These are phyloP conservation scores for Salinomyces thailandicus DNA, from an alignment of 2,329 filamentous ascomycete species.

Conservation along the genomic window DNA sequence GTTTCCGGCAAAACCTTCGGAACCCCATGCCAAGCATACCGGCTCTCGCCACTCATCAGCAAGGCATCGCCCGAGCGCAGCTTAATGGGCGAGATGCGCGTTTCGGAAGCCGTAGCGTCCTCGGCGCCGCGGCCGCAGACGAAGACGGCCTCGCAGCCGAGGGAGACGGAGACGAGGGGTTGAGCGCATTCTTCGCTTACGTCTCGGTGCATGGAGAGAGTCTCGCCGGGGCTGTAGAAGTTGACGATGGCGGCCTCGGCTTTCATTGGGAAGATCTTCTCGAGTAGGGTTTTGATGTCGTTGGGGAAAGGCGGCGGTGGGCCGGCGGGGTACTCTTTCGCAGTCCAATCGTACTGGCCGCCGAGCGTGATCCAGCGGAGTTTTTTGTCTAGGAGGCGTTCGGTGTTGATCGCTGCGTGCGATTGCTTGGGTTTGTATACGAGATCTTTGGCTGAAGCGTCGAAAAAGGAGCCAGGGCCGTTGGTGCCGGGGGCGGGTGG, in stretches of 20 bases:
- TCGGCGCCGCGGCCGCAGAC: constrained; percentile 58
- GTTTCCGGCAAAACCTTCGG: constrained; percentile 72
- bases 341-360: constrained; percentile 93
- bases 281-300: constrained; percentile 60
- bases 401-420: constrained; percentile 63
- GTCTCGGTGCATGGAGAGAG: constrained; percentile 84
- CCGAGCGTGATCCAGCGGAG: constrained; percentile 91
- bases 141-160: constrained; percentile 86
- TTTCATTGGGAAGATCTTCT: constrained; percentile 63
- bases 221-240: constrained; percentile 82
- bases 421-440: constrained; percentile 28
- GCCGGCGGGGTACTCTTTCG: constrained; percentile 66
- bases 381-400: constrained; percentile 63
- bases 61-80: constrained; percentile 79
- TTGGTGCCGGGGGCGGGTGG: constrained; percentile 9
- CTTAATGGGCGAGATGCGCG: constrained; percentile 45
- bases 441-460: constrained; percentile 50
- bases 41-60: constrained; percentile 71
- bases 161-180: constrained; percentile 72
- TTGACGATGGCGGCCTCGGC: constrained; percentile 91
- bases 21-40: constrained; percentile 93
- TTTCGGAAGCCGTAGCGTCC: not conserved
- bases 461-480: constrained; percentile 45
- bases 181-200: constrained; percentile 75
- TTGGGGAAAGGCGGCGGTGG: constrained; percentile 60